Evolutionary conservation across 2,329 filamentous ascomycete genomes (phyloP).

Genomic region (Harringtonia aguacate): DNA sequence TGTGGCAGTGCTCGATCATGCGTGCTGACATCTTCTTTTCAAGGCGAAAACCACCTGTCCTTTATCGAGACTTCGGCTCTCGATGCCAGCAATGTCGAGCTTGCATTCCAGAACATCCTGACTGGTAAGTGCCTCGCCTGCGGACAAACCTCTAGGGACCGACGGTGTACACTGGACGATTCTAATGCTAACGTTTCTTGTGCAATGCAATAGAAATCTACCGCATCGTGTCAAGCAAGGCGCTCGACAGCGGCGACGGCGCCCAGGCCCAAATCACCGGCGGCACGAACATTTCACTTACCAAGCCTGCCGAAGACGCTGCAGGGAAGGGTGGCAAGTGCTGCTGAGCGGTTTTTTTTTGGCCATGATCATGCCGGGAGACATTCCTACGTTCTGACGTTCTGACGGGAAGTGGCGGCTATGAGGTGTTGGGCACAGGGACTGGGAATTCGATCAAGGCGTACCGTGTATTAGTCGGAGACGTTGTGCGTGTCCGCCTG

Average conservation of each 20-base stretch:
- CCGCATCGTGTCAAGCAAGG: conserved; percentile 97
- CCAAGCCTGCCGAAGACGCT: conserved; percentile 67
- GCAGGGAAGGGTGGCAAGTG: conserved; percentile 72
- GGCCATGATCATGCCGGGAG: neutral
- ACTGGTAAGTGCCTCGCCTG: conserved; percentile 57
- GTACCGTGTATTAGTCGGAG: conserved; percentile 7
- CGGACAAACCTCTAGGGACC: too few species aligned
- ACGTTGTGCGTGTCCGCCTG: conserved; percentile 5
- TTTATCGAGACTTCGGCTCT: conserved; percentile 99
- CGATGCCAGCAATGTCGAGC: conserved; percentile 97
- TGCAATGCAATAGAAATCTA: conserved; percentile 73
- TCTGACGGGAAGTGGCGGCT: neutral
- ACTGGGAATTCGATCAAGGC: conserved; percentile 6
- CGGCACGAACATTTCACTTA: conserved; percentile 76
- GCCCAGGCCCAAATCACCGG: conserved; percentile 69
- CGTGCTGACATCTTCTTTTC: neutral
- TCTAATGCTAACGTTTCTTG: neutral
- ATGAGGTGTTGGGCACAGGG: conserved; percentile 6
- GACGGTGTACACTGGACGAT: neutral
- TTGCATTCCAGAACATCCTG: conserved; percentile 98
- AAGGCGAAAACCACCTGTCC: conserved; percentile 94
- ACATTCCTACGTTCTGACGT: conserved; percentile 8
- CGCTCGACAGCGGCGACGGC: conserved; percentile 79
- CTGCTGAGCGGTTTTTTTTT: conserved; percentile 44
- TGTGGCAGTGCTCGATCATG: neutral